Percentiles rank a stretch among this genome's conserved stretches.
These are phyloP conservation scores for Lomentospora prolificans DNA, from an alignment of 2,329 filamentous ascomycete genomes.

Conservation along the genomic window DNA sequence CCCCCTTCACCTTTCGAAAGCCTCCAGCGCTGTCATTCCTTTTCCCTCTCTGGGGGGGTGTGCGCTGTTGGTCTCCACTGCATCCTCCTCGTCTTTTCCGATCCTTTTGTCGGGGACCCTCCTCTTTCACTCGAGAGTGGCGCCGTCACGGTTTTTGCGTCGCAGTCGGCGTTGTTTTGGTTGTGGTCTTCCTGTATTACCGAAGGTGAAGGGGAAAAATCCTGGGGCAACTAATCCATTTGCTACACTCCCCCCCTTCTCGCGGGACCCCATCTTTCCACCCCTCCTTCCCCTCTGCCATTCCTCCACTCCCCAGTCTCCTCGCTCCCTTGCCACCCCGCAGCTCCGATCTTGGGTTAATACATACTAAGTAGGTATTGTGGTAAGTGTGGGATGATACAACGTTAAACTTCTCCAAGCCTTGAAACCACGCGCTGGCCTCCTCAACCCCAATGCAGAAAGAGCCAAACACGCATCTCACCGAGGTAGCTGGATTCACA, in stretches of 20 bases:
- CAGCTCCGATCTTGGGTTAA: neutral
- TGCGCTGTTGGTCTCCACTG: neutral
- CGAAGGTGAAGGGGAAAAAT: neutral
- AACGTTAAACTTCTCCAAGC: constrained; percentile 1
- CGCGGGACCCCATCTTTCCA: neutral
- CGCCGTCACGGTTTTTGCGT: neutral
- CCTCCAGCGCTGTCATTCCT: neutral
- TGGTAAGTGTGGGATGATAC: constrained; percentile 3
- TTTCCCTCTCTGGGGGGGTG: neutral
- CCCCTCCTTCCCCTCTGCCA: neutral
- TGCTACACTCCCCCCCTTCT: neutral
- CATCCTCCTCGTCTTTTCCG: neutral
- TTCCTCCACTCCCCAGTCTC: neutral
- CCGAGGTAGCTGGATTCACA: neutral
- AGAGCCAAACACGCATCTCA: neutral
- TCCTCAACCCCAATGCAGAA: neutral
- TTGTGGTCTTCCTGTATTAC: neutral
- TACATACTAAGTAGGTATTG: too few relatives aligned
- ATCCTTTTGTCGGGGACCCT: neutral
- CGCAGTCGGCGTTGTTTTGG: neutral
- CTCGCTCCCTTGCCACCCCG: neutral
- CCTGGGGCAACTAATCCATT: neutral
- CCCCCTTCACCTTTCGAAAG: neutral
- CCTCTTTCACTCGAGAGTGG: neutral
- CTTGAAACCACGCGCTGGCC: neutral